Percentiles rank a stretch among this genome's conserved stretches.
Conservation (phyloP, 768 basidiomycete genomes). For the Cystofilobasidium bisporidii region DNA sequence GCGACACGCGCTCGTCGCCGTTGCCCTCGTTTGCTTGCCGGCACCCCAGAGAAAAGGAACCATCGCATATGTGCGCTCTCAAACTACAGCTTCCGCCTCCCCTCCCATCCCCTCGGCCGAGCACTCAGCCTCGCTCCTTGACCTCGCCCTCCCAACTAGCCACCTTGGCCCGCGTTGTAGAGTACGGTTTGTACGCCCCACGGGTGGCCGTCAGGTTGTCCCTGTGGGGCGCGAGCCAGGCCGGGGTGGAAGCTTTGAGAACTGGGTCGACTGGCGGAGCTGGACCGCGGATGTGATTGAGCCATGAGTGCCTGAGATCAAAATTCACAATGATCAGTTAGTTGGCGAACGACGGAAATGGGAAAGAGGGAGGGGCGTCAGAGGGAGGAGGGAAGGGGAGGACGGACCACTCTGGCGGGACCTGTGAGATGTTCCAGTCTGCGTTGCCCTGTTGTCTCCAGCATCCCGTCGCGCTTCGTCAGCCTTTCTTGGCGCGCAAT, state of each 20-base stretch:
- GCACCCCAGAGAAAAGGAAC: no score
- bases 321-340: no score
- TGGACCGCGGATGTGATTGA: constrained; percentile 75
- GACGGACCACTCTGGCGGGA: constrained; percentile 56
- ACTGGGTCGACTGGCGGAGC: constrained; percentile 67
- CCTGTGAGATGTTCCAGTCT: constrained; percentile 50
- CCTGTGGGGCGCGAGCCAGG: constrained; percentile 65
- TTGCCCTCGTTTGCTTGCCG: no score
- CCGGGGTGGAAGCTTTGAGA: constrained; percentile 57
- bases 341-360: no score
- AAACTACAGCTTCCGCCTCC: no score
- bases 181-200: constrained; percentile 81
- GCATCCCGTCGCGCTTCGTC: not conserved
- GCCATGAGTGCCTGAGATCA: constrained; percentile 98
- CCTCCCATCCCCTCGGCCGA: no score
- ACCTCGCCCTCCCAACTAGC: constrained; percentile 73
- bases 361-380: no score
- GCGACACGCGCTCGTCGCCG: no score
- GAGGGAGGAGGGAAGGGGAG: no score
- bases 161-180: constrained; percentile 73
- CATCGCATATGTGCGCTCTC: no score
- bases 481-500: no score
- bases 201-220: constrained; percentile 91
- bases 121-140: constrained; percentile 6
- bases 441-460: not conserved